A percentile compares a stretch with the other conserved stretches of the same genome.
phyloP scores from a whole-genome alignment of 371 early-diverging fungal genomes.

The Mortierella sp. region DNA sequence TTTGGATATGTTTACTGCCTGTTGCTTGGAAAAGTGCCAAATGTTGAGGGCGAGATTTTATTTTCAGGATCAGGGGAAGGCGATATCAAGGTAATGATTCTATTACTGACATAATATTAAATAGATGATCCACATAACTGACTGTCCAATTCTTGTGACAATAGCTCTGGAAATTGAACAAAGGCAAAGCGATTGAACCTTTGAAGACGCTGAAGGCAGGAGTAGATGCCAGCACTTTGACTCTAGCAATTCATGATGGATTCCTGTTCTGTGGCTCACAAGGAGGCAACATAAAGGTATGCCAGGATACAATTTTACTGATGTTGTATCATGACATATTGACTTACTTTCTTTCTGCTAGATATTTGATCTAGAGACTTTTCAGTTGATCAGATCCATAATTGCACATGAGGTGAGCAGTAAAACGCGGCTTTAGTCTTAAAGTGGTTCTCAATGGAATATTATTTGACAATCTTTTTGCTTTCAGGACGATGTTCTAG shows the following conservation, averaged over 20 bases:
- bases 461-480: neutral
- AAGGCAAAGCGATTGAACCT: slow-evolving; percentile 58
- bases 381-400: slow-evolving; percentile 78
- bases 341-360: slow-evolving; percentile 6
- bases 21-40: slow-evolving; percentile 67
- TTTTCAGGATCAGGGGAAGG: slow-evolving; percentile 85
- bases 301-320: neutral
- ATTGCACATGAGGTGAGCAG: slow-evolving; percentile 70
- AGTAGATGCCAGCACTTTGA: slow-evolving; percentile 71
- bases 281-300: slow-evolving; percentile 77
- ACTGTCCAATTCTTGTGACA: neutral
- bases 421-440: neutral
- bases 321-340: neutral
- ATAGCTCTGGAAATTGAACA: slow-evolving; percentile 70
- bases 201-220: slow-evolving; percentile 64
- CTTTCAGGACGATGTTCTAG: slow-evolving; percentile 74
- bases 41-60: slow-evolving; percentile 68
- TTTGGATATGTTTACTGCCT: slow-evolving; percentile 84
- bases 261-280: slow-evolving; percentile 85
- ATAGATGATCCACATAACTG: neutral
- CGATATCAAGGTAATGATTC: slow-evolving; percentile 66
- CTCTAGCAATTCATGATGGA: slow-evolving; percentile 77
- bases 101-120: neutral
- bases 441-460: neutral
- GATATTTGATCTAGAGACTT: slow-evolving; percentile 88